These are phyloP conservation scores for Striga asiatica DNA, from an alignment of 257 asterid genomes.

Conservation along the genomic window DNA sequence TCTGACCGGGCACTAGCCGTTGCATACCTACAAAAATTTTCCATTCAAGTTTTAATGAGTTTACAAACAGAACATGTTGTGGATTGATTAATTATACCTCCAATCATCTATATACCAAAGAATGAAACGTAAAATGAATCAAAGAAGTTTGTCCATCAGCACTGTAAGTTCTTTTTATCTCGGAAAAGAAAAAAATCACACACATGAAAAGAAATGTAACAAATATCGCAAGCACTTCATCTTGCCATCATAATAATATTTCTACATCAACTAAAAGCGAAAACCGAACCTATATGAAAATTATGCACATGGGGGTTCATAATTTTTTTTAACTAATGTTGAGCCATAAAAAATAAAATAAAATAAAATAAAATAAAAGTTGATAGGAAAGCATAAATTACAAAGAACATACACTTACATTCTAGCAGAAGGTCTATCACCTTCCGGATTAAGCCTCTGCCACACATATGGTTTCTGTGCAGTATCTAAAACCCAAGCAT, in stretches of 20 bases:
- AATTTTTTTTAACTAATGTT: too few relatives aligned
- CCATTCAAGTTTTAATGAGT: too few relatives aligned
- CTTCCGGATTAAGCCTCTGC: constrained; percentile 96
- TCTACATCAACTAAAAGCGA: too few relatives aligned
- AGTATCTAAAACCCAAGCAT: constrained; percentile 98
- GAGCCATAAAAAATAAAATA: too few relatives aligned
- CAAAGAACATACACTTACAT: constrained; percentile 50
- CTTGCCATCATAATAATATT: neutral
- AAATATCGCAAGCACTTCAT: neutral
- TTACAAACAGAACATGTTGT: neutral
- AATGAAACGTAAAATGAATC: constrained; percentile 8
- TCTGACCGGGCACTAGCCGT: constrained; percentile 99
- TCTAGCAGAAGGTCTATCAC: constrained; percentile 91
- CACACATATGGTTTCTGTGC: constrained; percentile 96
- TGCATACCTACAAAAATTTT: constrained; percentile 83
- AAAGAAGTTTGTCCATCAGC: neutral
- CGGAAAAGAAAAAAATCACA: neutral
- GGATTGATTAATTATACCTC: neutral
- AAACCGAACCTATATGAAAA: neutral
- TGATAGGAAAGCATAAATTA: constrained; percentile 2
- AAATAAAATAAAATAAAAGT: too few relatives aligned
- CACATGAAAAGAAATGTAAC: constrained; percentile 1
- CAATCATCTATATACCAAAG: neutral
- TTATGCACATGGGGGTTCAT: neutral
- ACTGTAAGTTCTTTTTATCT: neutral